Conservation (phyloP, 148 eudicot species). For the Heliamphora exappendiculata region DNA sequence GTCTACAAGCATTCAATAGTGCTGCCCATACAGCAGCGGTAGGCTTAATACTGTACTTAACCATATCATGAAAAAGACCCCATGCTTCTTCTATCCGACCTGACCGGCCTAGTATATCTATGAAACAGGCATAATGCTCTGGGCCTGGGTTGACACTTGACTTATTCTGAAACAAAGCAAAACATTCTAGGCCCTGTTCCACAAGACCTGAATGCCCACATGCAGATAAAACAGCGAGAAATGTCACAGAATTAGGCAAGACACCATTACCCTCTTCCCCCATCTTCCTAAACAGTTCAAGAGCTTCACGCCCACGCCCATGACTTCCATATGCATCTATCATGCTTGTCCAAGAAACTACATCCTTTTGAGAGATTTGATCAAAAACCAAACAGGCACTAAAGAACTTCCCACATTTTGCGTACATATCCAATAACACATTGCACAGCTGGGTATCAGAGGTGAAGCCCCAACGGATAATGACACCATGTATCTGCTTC, state of each 20-base stretch:
- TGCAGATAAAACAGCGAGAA: constrained; percentile 35
- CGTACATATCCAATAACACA: constrained; percentile 28
- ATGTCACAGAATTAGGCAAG: constrained; percentile 28
- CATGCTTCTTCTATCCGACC: constrained; percentile 28
- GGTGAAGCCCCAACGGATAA: constrained; percentile 16
- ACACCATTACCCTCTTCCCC: constrained; percentile 15
- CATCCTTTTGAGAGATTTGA: constrained; percentile 20
- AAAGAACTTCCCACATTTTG: constrained; percentile 30
- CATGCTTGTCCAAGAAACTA: constrained; percentile 40
- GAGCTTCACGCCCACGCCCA: constrained; percentile 27
- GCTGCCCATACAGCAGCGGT: constrained; percentile 26
- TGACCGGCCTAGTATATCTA: constrained; percentile 32
- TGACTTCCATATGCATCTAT: constrained; percentile 36
- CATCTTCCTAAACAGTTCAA: constrained; percentile 24
- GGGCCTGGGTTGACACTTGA: constrained; percentile 18
- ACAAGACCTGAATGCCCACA: constrained; percentile 35
- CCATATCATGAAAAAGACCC: constrained; percentile 25
- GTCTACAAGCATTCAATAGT: constrained; percentile 28
- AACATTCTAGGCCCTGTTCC: constrained; percentile 24
- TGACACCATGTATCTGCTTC: constrained; percentile 38
- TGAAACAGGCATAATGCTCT: constrained; percentile 32
- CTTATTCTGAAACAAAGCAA: constrained; percentile 12
- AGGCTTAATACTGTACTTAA: constrained; percentile 16
- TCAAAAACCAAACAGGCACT: constrained; percentile 24
- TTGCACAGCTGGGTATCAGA: constrained; percentile 29